A percentile compares a stretch with the other conserved stretches of the same genome.
Conservation (phyloP, 108 stramenopile species). For the Skeletonema potamos region DNA sequence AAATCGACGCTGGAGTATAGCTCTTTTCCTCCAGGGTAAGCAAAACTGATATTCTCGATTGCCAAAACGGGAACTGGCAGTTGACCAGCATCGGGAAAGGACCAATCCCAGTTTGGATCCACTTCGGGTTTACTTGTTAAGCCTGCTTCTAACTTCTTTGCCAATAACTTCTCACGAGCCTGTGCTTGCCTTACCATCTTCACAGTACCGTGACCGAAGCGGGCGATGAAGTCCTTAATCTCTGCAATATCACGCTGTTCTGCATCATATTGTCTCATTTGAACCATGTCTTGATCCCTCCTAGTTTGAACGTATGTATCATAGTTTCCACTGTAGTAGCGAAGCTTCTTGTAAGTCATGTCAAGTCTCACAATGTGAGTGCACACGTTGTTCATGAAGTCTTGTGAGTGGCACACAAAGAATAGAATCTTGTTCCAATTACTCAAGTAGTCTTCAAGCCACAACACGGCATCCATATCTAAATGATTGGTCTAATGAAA, state of each 20-base stretch:
- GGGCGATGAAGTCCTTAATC: conserved; percentile 83
- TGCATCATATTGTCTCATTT: conserved; percentile 67
- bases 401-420: conserved; percentile 93
- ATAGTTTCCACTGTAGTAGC: conserved; percentile 74
- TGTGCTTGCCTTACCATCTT: conserved; percentile 95
- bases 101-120: conserved; percentile 79
- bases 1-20: conserved; percentile 73
- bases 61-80: conserved; percentile 64
- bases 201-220: conserved; percentile 94
- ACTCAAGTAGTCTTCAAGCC: conserved; percentile 85
- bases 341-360: conserved; percentile 51
- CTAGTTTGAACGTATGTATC: conserved; percentile 52
- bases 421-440: conserved; percentile 80
- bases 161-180: conserved; percentile 87
- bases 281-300: conserved; percentile 53
- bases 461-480: conserved; percentile 85
- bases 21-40: conserved; percentile 54
- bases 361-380: conserved; percentile 87
- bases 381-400: conserved; percentile 90
- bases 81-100: conserved; percentile 86
- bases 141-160: conserved; percentile 91
- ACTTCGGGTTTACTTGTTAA: conserved; percentile 79
- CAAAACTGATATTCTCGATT: conserved; percentile 88
- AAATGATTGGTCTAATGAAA: conserved; percentile 76
- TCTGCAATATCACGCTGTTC: conserved; percentile 57